Base-by-base conservation (phyloP, 352 stramenopile genomes). In the Blastocystis sp. region DNA sequence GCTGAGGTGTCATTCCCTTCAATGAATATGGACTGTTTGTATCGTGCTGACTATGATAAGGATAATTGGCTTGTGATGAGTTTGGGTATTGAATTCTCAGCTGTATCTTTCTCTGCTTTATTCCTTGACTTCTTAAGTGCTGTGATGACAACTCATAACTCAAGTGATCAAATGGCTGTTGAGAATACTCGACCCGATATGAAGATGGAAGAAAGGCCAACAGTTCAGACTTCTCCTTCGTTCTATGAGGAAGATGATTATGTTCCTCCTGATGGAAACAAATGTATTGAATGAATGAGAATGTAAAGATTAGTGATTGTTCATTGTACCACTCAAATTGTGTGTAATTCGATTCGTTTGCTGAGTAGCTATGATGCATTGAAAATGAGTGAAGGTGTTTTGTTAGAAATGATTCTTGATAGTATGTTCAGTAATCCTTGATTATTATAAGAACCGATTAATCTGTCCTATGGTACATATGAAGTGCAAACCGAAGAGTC, bases 181-280 rank as follows among this genome's bases (percentile, higher is more conserved):
- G 24, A 42, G 11, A 27, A 58, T 4, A 29, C 65, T 16, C 5
- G n/a, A 2, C 54, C 65, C 16, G 65, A n/a, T 61, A 12, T 61
- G 54, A 61, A 61, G 54, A 61, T 61, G 54, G 54, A 61, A 61
- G 54, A 61, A 12, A n/a, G 12, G 12, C 2, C 2, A 32, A 61
- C 37, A 0, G 56, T 77, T 42, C 65, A 77, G 12, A 19, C 29
- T 12, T 27, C 32, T 39, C 43, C 65, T 3, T 77, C 65, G 4
- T 77, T 77, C 37, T 77, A 77, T 49, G 65, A 42, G n/a, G 65
- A 77, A 7, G 32, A 77, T 77, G 21, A 35, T 3, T 49, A 54
- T 19, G 19, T 12, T 21, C 2, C 37, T 7, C 21, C 56, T 29
- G 37, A 54, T 19, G 11, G 11, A 37, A 77, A 77, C 19, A 77